These are phyloP conservation scores for Apiospora sp. DNA, from an alignment of 2,329 filamentous ascomycete species.

Conservation along the genomic window DNA sequence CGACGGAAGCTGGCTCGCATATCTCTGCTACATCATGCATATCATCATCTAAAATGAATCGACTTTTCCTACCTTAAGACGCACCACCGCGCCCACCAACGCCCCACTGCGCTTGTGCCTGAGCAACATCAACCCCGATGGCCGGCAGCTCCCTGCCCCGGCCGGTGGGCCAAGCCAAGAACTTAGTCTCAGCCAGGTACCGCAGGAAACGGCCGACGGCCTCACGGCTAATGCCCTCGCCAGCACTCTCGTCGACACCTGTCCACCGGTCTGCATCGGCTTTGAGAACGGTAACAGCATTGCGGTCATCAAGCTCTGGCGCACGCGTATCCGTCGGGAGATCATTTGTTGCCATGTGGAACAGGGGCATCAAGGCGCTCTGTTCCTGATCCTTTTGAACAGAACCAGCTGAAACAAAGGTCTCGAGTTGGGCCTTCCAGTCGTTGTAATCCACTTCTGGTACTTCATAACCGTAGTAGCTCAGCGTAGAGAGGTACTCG, in stretches of 20 bases:
- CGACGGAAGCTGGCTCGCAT: not conserved
- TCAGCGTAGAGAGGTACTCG: conserved; percentile 75
- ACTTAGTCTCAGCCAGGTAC: conserved; percentile 69
- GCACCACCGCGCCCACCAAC: conserved; percentile 40
- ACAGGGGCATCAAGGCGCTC: conserved; percentile 77
- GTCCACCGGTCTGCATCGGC: conserved; percentile 68
- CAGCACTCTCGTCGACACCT: conserved; percentile 62
- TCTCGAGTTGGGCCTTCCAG: conserved; percentile 74
- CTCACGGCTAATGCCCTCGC: conserved; percentile 65
- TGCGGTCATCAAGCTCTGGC: conserved; percentile 76
- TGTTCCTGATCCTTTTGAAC: conserved; percentile 67
- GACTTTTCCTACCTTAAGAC: conserved; percentile 26
- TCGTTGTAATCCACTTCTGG: conserved; percentile 71
- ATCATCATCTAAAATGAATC: not conserved
- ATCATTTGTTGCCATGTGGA: conserved; percentile 75
- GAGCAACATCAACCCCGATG: conserved; percentile 37
- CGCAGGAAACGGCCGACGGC: conserved; percentile 69
- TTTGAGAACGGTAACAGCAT: conserved; percentile 70
- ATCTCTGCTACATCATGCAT: not conserved
- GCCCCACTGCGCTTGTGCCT: conserved; percentile 32
- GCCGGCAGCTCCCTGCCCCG: conserved; percentile 44
- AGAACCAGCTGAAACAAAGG: conserved; percentile 67
- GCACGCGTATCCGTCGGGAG: conserved; percentile 75
- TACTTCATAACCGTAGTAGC: conserved; percentile 76
- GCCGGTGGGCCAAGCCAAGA: conserved; percentile 59